phyloP scores from a whole-genome alignment of 305 asterid genomes.

The Lippia alba region DNA sequence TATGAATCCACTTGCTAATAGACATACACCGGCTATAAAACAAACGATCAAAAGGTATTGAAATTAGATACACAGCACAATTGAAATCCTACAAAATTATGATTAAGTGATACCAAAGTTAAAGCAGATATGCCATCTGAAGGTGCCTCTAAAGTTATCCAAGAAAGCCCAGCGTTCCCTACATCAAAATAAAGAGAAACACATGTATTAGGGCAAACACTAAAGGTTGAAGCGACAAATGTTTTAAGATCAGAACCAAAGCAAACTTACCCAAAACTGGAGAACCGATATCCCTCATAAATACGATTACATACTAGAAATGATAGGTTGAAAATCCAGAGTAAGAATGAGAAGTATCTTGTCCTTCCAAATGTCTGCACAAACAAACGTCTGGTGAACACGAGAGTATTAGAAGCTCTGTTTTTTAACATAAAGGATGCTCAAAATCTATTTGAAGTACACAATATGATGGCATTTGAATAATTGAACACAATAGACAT shows the following conservation, averaged over 20 bases:
- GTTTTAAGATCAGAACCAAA: conserved; percentile 31
- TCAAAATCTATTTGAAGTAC: conserved; percentile 20
- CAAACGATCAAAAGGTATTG: background rate
- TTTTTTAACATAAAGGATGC: conserved; percentile 13
- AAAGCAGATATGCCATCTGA: conserved; percentile 99
- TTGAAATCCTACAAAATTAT: conserved; percentile 24
- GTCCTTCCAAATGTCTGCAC: conserved; percentile 89
- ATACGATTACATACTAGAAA: conserved; percentile 84
- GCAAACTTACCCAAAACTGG: conserved; percentile 76
- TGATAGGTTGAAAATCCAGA: conserved; percentile 84
- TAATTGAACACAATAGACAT: conserved; percentile 13
- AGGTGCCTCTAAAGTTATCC: conserved; percentile 89
- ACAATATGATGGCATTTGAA: conserved; percentile 6
- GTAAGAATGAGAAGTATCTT: conserved; percentile 60
- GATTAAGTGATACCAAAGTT: conserved; percentile 74
- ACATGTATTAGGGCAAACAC: conserved; percentile 18
- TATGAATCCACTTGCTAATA: conserved; percentile 8
- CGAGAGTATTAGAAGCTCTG: conserved; percentile 47
- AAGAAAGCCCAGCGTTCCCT: conserved; percentile 76
- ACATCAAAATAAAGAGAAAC: conserved; percentile 38
- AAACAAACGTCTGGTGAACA: conserved; percentile 56
- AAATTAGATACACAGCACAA: conserved; percentile 25
- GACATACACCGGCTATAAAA: background rate
- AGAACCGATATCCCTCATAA: conserved; percentile 86
- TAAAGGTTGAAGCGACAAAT: conserved; percentile 11